Evolutionary conservation across 352 stramenopile species (phyloP).

Genomic region (Phytophthora fragariaefolia): DNA sequence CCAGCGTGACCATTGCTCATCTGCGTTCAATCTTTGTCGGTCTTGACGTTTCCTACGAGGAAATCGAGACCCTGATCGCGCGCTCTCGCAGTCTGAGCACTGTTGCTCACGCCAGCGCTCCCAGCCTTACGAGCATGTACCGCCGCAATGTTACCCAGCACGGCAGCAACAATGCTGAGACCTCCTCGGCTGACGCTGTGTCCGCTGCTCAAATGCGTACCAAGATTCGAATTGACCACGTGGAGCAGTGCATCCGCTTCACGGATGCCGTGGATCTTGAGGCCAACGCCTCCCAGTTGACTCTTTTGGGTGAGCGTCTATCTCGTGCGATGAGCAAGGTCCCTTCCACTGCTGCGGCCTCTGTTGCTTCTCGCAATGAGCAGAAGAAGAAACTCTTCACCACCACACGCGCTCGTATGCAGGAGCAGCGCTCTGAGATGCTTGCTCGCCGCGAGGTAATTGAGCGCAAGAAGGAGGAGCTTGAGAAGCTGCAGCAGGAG

Average conservation of each 20-base stretch:
- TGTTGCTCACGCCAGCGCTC: slow-evolving; percentile 64
- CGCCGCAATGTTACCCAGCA: slow-evolving; percentile 53
- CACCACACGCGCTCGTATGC: slow-evolving; percentile 66
- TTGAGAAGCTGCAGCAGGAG: slow-evolving; percentile 94
- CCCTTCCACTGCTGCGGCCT: slow-evolving; percentile 28
- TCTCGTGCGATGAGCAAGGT: slow-evolving; percentile 67
- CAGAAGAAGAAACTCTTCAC: slow-evolving; percentile 75
- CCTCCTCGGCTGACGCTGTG: slow-evolving; percentile 57
- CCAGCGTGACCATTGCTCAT: slow-evolving; percentile 86
- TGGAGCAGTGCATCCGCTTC: slow-evolving; percentile 86
- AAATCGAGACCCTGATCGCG: slow-evolving; percentile 91
- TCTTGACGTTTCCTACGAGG: slow-evolving; percentile 71
- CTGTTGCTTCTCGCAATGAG: slow-evolving; percentile 22
- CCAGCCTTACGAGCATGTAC: slow-evolving; percentile 73
- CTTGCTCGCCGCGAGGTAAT: slow-evolving; percentile 94
- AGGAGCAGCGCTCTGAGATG: slow-evolving; percentile 84
- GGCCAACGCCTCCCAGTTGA: slow-evolving; percentile 79
- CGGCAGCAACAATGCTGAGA: slow-evolving; percentile 55
- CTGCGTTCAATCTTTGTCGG: slow-evolving; percentile 89
- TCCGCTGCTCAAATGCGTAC: slow-evolving; percentile 57
- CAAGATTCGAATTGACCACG: slow-evolving; percentile 87
- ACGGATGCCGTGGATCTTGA: slow-evolving; percentile 82
- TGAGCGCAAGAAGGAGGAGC: slow-evolving; percentile 97
- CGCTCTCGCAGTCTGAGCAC: slow-evolving; percentile 75
- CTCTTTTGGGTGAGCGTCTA: slow-evolving; percentile 72